These are phyloP conservation scores for Pleurotus pulmonarius DNA, from an alignment of 768 basidiomycete genomes.

Conservation along the genomic window DNA sequence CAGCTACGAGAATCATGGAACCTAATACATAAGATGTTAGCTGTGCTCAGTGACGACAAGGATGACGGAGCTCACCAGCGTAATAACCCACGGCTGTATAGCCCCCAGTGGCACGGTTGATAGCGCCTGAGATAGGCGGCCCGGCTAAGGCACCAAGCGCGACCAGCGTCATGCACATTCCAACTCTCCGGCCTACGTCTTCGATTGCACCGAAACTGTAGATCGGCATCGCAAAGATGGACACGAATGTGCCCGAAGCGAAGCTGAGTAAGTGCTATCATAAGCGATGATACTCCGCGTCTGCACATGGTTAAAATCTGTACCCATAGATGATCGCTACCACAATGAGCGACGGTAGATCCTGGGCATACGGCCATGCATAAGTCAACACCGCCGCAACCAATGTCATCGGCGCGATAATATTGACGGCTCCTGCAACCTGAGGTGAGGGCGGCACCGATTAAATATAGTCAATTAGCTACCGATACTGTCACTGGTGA, in stretches of 20 bases:
- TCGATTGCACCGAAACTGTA: conserved; percentile 55
- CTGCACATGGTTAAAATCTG: not conserved
- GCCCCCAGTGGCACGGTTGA: conserved; percentile 46
- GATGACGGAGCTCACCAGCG: conserved; percentile 34
- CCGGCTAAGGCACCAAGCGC: conserved; percentile 64
- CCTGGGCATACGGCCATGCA: conserved; percentile 54
- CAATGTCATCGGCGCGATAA: conserved; percentile 50
- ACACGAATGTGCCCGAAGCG: conserved; percentile 58
- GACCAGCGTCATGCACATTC: conserved; percentile 59
- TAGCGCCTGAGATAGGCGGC: conserved; percentile 72
- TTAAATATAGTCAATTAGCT: not conserved
- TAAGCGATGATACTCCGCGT: not conserved
- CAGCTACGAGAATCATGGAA: conserved; percentile 35
- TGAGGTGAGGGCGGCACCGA: not conserved
- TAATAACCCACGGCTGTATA: conserved; percentile 55
- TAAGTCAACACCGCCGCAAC: conserved; percentile 50
- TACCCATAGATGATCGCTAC: conserved; percentile 59
- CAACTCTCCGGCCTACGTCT: conserved; percentile 63
- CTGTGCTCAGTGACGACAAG: no score
- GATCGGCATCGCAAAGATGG: conserved; percentile 52
- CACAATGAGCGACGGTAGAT: conserved; percentile 36
- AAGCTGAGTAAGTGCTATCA: conserved; percentile 33
- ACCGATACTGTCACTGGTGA: conserved; percentile 48
- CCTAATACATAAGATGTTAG: conserved; percentile 19
- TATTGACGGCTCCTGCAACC: conserved; percentile 49